Evolutionary conservation across 2,329 filamentous ascomycete genomes (phyloP).

Genomic region (Curvularia sp.): DNA sequence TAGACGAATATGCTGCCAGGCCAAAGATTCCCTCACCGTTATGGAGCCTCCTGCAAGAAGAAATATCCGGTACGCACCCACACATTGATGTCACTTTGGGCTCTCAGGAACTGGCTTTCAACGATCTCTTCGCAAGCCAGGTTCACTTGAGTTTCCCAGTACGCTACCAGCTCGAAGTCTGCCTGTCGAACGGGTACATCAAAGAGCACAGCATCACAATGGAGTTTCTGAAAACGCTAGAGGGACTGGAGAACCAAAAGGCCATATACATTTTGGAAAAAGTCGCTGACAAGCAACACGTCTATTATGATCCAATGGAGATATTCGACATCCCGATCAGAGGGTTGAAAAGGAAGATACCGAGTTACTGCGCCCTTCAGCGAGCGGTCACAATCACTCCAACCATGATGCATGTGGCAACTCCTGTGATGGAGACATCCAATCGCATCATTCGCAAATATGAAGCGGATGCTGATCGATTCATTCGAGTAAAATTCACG

Average conservation of each 20-base stretch:
- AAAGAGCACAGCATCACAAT: slow-evolving; percentile 75
- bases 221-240: slow-evolving; percentile 71
- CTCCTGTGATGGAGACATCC: slow-evolving; percentile 81
- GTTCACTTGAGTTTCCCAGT: slow-evolving; percentile 65
- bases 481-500: slow-evolving; percentile 86
- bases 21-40: slow-evolving; percentile 24
- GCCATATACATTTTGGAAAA: slow-evolving; percentile 77
- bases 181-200: slow-evolving; percentile 79
- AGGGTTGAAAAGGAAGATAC: slow-evolving; percentile 57
- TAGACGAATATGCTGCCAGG: slow-evolving; percentile 55
- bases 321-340: slow-evolving; percentile 66
- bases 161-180: slow-evolving; percentile 91
- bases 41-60: slow-evolving; percentile 41
- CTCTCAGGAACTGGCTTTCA: slow-evolving; percentile 23
- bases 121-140: slow-evolving; percentile 43
- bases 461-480: slow-evolving; percentile 73
- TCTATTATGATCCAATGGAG: slow-evolving; percentile 72
- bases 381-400: slow-evolving; percentile 84
- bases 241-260: slow-evolving; percentile 57
- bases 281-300: slow-evolving; percentile 68
- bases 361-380: slow-evolving; percentile 75
- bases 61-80: slow-evolving; percentile 36
- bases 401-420: slow-evolving; percentile 78
- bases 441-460: slow-evolving; percentile 85
- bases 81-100: slow-evolving; percentile 18